Evolutionary conservation across 2,329 filamentous ascomycete species (phyloP).

Genomic region (Aspergillus costaricaensis): DNA sequence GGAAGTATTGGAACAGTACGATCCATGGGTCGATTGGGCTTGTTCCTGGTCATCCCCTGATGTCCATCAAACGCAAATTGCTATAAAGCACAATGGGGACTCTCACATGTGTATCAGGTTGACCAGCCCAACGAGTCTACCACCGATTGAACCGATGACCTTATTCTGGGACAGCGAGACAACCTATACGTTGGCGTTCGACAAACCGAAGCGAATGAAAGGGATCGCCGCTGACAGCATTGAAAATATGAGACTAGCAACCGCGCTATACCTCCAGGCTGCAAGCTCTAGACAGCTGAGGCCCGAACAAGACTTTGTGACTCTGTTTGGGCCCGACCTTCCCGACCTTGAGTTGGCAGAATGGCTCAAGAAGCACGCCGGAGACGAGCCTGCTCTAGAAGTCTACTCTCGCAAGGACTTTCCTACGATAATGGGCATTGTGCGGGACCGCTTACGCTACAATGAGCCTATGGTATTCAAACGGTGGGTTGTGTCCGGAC

Average conservation of each 20-base stretch:
- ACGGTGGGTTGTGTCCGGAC: slow-evolving; percentile 24
- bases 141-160: slow-evolving; percentile 25
- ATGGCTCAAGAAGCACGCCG: slow-evolving; percentile 28
- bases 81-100: slow-evolving; percentile 18
- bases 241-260: slow-evolving; percentile 35
- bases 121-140: slow-evolving; percentile 20
- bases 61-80: slow-evolving; percentile 26
- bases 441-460: slow-evolving; percentile 29
- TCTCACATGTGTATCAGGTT: slow-evolving; percentile 25
- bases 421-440: slow-evolving; percentile 21
- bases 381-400: slow-evolving; percentile 25
- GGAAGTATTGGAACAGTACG: slow-evolving; percentile 31
- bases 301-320: slow-evolving; percentile 26
- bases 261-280: slow-evolving; percentile 30
- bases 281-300: slow-evolving; percentile 13
- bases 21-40: slow-evolving; percentile 34
- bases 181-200: slow-evolving; percentile 25
- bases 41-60: slow-evolving; percentile 27
- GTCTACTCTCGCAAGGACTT: slow-evolving; percentile 19
- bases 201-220: slow-evolving; percentile 9
- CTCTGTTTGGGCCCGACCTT: slow-evolving; percentile 31
- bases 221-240: slow-evolving; percentile 24
- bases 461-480: slow-evolving; percentile 29
- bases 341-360: slow-evolving; percentile 14
- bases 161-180: slow-evolving; percentile 33